phyloP scores from a whole-genome alignment of 2,329 filamentous ascomycete genomes.

The Colletotrichum nymphaeae region DNA sequence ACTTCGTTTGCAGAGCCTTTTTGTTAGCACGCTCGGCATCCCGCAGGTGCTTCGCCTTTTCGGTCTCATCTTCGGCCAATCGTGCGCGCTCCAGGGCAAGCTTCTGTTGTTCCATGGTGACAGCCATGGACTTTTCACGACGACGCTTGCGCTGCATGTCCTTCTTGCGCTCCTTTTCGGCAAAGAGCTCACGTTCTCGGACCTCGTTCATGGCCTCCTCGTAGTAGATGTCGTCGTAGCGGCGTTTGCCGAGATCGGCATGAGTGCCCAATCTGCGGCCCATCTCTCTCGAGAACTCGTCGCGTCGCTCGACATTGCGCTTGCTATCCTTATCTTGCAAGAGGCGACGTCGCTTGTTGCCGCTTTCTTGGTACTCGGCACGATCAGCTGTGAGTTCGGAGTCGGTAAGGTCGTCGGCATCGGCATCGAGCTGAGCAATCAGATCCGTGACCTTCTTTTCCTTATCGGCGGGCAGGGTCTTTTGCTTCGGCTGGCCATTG shows the following conservation, averaged over 20 bases:
- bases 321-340: constrained; percentile 71
- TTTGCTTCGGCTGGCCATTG: constrained; percentile 67
- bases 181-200: constrained; percentile 87
- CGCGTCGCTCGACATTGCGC: constrained; percentile 72
- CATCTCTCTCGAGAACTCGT: constrained; percentile 68
- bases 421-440: constrained; percentile 56
- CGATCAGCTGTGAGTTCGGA: constrained; percentile 57
- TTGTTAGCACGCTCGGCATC: constrained; percentile 92
- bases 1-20: constrained; percentile 91
- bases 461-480: constrained; percentile 66
- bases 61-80: constrained; percentile 82
- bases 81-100: constrained; percentile 82
- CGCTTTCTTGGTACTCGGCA: constrained; percentile 63
- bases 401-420: constrained; percentile 58
- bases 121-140: constrained; percentile 94
- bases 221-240: constrained; percentile 82
- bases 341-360: constrained; percentile 76
- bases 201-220: constrained; percentile 87
- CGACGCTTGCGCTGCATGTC: constrained; percentile 98
- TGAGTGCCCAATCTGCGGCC: constrained; percentile 75
- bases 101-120: constrained; percentile 91
- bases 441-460: constrained; percentile 76
- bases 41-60: constrained; percentile 82
- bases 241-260: constrained; percentile 76
- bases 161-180: constrained; percentile 99